phyloP scores from a whole-genome alignment of 306 rosid species.

The Chamaecrista fasciculata region DNA sequence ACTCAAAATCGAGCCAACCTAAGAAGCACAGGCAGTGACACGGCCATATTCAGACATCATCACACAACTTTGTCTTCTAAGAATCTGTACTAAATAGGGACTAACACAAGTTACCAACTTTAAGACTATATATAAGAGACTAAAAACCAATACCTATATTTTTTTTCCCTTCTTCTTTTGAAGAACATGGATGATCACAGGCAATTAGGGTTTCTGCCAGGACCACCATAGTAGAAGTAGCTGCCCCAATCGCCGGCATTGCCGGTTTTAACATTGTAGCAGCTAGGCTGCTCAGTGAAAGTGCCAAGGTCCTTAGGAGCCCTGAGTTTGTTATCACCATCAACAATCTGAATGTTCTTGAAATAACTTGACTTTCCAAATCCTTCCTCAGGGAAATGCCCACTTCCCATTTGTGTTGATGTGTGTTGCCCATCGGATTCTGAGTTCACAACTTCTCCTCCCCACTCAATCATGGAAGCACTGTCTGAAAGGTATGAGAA shows the following conservation, averaged over 20 bases:
- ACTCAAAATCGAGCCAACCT: slow-evolving; percentile 3
- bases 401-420: slow-evolving; percentile 65
- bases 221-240: slow-evolving; percentile 61
- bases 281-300: slow-evolving; percentile 44
- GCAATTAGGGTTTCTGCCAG: slow-evolving; percentile 48
- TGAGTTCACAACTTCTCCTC: slow-evolving; percentile 60
- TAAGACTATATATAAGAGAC: slow-evolving; percentile 8
- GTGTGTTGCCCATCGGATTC: slow-evolving; percentile 53
- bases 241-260: slow-evolving; percentile 51
- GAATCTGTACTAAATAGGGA: background rate
- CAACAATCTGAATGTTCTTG: slow-evolving; percentile 53
- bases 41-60: too few relatives aligned
- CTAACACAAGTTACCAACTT: slow-evolving; percentile 13
- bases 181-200: slow-evolving; percentile 28
- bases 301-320: slow-evolving; percentile 48
- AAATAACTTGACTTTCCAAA: slow-evolving; percentile 54
- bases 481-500: slow-evolving; percentile 52
- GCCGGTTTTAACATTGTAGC: slow-evolving; percentile 48
- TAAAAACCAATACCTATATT: slow-evolving; percentile 17
- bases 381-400: slow-evolving; percentile 60
- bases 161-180: background rate
- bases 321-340: slow-evolving; percentile 45
- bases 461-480: slow-evolving; percentile 62
- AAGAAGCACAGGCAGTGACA: background rate
- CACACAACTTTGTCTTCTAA: too few relatives aligned